Evolutionary conservation across 768 basidiomycete genomes (phyloP).

Genomic region (Trichaptum fuscoviolaceum): DNA sequence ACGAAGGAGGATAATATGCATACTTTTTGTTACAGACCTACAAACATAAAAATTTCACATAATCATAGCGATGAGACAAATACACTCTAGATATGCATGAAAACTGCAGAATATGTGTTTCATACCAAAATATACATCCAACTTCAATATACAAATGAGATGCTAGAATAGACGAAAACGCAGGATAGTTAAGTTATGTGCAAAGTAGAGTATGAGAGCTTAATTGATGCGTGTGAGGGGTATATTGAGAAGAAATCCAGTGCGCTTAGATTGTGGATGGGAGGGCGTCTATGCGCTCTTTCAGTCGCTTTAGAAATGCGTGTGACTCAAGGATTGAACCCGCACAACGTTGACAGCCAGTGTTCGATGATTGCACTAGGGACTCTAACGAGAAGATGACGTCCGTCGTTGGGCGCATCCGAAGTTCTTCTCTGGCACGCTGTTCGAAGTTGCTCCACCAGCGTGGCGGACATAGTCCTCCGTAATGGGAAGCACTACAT

Average conservation of each 20-base stretch:
- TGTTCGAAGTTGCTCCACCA: slow-evolving; percentile 67
- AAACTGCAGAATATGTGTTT: no score
- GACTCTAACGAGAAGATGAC: slow-evolving; percentile 59
- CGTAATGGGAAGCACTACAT: slow-evolving; percentile 50
- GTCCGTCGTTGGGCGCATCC: slow-evolving; percentile 48
- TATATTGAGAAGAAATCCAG: not conserved
- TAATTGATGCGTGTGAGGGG: not conserved
- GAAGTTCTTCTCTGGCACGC: slow-evolving; percentile 53
- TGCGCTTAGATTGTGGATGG: slow-evolving; percentile 37
- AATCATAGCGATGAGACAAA: not conserved
- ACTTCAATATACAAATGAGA: no score
- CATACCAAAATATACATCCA: no score
- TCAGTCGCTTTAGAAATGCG: slow-evolving; percentile 49
- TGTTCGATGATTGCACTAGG: slow-evolving; percentile 44
- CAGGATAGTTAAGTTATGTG: not conserved
- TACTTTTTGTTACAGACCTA: not conserved
- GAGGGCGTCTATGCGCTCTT: slow-evolving; percentile 50
- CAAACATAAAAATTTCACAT: not conserved
- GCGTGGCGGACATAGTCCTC: slow-evolving; percentile 45
- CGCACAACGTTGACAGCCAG: slow-evolving; percentile 59
- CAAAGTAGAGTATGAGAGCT: not conserved
- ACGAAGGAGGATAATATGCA: not conserved
- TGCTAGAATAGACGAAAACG: no score
- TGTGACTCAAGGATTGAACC: slow-evolving; percentile 62
- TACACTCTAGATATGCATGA: no score